Conservation (phyloP, 805 yeast species). For the Spathaspora boniae region DNA sequence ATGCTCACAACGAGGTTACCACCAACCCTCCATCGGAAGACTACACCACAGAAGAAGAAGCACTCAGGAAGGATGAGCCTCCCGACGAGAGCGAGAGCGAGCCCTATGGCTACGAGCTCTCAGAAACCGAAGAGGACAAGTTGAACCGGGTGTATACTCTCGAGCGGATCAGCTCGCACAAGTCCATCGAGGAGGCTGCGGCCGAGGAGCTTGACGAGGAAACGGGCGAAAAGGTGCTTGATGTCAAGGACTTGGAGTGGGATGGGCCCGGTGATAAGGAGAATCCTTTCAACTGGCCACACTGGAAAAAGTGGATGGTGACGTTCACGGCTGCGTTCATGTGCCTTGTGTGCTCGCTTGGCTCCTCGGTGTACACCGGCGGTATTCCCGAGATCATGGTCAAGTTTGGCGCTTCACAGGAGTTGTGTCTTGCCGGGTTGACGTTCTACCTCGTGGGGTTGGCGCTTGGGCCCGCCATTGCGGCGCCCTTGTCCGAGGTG, state of each 20-base stretch:
- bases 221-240: constrained; percentile 9
- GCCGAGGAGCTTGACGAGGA: constrained; percentile 10
- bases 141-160: constrained; percentile 16
- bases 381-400: constrained; percentile 55
- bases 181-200: constrained; percentile 17
- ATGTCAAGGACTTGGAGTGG: constrained; percentile 42
- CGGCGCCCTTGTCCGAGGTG: constrained; percentile 70
- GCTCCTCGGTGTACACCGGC: constrained; percentile 68
- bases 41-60: constrained; percentile 11
- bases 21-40: constrained; percentile 7
- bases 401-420: constrained; percentile 52
- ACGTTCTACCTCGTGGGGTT: constrained; percentile 70
- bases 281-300: constrained; percentile 69
- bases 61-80: not conserved
- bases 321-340: constrained; percentile 63
- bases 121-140: constrained; percentile 13
- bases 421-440: constrained; percentile 62
- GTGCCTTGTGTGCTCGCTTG: constrained; percentile 70
- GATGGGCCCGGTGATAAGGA: constrained; percentile 59
- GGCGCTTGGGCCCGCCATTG: constrained; percentile 65
- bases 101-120: too few species aligned
- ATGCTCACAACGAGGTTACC: too few species aligned
- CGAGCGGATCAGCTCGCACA: constrained; percentile 16
- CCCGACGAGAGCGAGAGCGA: not conserved
- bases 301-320: constrained; percentile 57